Evolutionary conservation across 2,329 filamentous ascomycete species (phyloP), one percentile per base, ranked within the genome.

Genomic region (Elsinoe ampelina): DNA sequence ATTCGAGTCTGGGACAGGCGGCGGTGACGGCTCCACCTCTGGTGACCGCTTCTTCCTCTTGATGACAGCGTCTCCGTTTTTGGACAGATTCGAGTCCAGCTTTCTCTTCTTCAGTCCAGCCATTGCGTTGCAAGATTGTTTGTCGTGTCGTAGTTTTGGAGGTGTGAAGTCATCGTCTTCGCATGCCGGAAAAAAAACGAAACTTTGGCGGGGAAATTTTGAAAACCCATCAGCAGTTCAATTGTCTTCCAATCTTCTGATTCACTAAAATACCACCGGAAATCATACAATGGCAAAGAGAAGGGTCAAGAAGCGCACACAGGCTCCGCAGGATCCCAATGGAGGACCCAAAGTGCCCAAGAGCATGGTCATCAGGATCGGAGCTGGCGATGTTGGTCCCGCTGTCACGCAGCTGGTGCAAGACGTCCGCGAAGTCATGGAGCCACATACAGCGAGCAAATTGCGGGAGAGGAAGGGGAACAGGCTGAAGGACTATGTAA

Each of bases 301-400:
- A 74, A 79, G 89, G 67, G 84, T 83, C 54, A 96, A 95, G 77
- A 95, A 92, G 80, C 84, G 89, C 70, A 95, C 91, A 59, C 54
- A 56, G 26, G 39, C 41, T 13, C 80, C 80, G 64, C 79, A 64
- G 65, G 76, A 65, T 64, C 74, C 61, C 62, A 77, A 66, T 57
- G 68, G 68, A 20, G 78, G 76, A 58, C 77, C 80, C 55, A 82
- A 84, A 62, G 80, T 84, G 54, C 93, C 93, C 34, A 96, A 96
- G 79, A 95, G 87, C 70, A 96, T 98, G 92, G 92, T 98, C 58
- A 95, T 98, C 72, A 88, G 93, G 64, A 91, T 96, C 66, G 93
- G 93, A 65, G 92, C 91, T 64, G 87, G 90, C 66, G 89, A 96
- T 69, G 89, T 98, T 54, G 93, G 93, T 58, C 83, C 89, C 59